A percentile compares a stretch with the other conserved stretches of the same genome.
phyloP scores from a whole-genome alignment of 2,329 filamentous ascomycete species.

The Dendrostoma leiphaemia region DNA sequence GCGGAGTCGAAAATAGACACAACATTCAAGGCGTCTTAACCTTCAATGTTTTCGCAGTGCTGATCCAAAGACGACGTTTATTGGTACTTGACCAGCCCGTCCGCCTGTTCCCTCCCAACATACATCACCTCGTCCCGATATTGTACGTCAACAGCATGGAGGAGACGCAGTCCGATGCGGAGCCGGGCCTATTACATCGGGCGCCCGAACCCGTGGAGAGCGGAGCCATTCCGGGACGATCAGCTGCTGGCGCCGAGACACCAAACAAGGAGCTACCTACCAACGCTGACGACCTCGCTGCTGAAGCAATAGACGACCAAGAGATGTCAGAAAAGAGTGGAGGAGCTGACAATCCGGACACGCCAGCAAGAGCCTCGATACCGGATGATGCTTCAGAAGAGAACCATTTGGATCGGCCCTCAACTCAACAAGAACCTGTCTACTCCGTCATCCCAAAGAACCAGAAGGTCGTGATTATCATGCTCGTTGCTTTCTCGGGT shows the following conservation, averaged over 20 bases:
- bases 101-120: no score
- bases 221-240: not conserved
- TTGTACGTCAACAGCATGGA: not conserved
- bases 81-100: no score
- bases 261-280: not conserved
- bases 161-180: no score
- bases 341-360: not conserved
- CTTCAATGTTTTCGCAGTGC: no score
- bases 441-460: slow-evolving; percentile 9
- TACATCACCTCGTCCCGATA: no score
- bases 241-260: not conserved
- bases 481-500: slow-evolving; percentile 1
- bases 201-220: no score
- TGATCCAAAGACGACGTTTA: no score
- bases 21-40: no score
- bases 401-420: not conserved
- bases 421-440: not conserved
- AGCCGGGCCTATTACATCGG: no score
- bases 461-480: slow-evolving; percentile 1
- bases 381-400: not conserved
- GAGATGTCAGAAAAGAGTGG: not conserved
- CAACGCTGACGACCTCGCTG: slow-evolving; percentile 1
- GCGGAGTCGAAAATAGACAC: no score
- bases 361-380: not conserved
- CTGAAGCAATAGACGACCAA: not conserved